These are phyloP conservation scores for Naganishia sp. DNA, from an alignment of 1,284 basidiomycete genomes.

Conservation along the genomic window DNA sequence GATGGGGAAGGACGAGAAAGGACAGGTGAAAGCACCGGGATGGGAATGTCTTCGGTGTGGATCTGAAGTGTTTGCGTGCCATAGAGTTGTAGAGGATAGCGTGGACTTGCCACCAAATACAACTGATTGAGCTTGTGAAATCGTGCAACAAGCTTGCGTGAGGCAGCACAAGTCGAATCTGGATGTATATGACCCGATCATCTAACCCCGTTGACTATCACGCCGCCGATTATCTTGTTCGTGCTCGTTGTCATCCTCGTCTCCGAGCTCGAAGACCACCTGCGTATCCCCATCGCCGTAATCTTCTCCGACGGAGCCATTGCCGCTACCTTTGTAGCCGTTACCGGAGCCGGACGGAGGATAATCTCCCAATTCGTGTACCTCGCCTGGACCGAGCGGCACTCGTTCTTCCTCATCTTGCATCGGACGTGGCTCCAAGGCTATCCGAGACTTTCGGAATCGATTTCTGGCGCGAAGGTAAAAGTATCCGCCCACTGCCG, in stretches of 20 bases:
- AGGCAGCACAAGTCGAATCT: background rate
- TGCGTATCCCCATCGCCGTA: slow-evolving; percentile 37
- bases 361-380: slow-evolving; percentile 50
- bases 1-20: slow-evolving; percentile 5
- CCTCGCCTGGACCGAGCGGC: slow-evolving; percentile 57
- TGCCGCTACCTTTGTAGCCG: slow-evolving; percentile 14
- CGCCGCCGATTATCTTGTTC: slow-evolving; percentile 31
- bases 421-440: slow-evolving; percentile 54
- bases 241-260: slow-evolving; percentile 50
- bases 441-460: slow-evolving; percentile 44
- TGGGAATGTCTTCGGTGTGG: slow-evolving; percentile 83
- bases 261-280: slow-evolving; percentile 57
- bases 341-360: slow-evolving; percentile 28
- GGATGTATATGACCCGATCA: background rate
- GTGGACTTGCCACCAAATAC: background rate
- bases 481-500: slow-evolving; percentile 62
- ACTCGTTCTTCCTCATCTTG: slow-evolving; percentile 59
- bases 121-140: background rate
- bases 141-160: background rate
- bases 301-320: slow-evolving; percentile 36
- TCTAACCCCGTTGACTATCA: too few relatives aligned
- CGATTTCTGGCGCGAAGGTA: slow-evolving; percentile 45
- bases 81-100: slow-evolving; percentile 26
- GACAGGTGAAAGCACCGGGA: slow-evolving; percentile 43
- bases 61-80: slow-evolving; percentile 38